Conservation (phyloP, 192 early-diverging fungal genomes). For the Pilobolus umbonatus region DNA sequence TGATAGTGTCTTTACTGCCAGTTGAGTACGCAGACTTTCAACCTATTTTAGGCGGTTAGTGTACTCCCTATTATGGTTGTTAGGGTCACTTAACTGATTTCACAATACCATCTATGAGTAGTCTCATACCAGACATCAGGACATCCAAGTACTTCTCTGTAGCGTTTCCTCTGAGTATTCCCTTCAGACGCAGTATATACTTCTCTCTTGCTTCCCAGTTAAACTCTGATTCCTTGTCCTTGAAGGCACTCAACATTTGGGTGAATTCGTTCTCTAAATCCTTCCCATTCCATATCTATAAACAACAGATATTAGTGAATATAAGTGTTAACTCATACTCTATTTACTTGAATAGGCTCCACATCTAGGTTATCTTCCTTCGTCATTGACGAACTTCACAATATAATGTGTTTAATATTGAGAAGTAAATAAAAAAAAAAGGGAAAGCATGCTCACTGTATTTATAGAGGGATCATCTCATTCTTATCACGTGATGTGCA, state of each 20-base stretch:
- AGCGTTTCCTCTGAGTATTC: conserved; percentile 28
- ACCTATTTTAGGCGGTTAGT: background rate
- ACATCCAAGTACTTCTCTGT: conserved; percentile 23
- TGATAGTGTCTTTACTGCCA: conserved; percentile 28
- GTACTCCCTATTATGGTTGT: background rate
- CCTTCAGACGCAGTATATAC: conserved; percentile 21
- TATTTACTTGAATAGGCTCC: conserved; percentile 16
- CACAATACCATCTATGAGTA: conserved; percentile 24
- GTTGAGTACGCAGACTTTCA: conserved; percentile 24
- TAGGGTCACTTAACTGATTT: conserved; percentile 12
- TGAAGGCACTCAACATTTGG: conserved; percentile 17
- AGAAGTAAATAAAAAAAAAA: no score
- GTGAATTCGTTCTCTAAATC: conserved; percentile 19
- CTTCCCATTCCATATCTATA: conserved; percentile 25
- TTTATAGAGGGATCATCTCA: no score
- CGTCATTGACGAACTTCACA: conserved; percentile 23
- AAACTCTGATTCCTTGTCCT: conserved; percentile 32
- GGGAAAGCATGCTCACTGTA: no score
- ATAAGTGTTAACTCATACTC: background rate
- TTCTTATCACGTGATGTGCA: no score
- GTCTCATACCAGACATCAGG: conserved; percentile 8
- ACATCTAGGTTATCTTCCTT: conserved; percentile 17
- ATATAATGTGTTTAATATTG: conserved; percentile 13
- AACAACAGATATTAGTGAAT: background rate
- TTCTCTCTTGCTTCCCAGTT: conserved; percentile 36